A percentile compares a stretch with the other conserved stretches of the same genome.
phyloP scores from a whole-genome alignment of 768 basidiomycete species.

The Tylopilus vinaceipallidus region DNA sequence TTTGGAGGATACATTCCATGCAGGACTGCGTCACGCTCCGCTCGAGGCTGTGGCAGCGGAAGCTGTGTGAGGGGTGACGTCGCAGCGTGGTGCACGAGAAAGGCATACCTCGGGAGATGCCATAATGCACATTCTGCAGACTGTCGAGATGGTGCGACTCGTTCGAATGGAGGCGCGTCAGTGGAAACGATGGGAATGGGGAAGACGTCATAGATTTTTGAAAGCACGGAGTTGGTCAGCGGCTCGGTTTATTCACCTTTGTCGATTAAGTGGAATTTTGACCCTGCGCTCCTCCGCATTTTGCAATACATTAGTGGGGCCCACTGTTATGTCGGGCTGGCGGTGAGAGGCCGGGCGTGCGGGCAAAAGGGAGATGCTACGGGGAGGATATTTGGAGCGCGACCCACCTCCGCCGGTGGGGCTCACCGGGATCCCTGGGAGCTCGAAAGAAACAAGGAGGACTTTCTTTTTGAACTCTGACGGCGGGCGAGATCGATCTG shows the following conservation, averaged over 20 bases:
- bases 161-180: conserved; percentile 41
- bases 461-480: conserved; percentile 27
- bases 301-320: conserved; percentile 41
- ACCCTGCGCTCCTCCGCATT: conserved; percentile 53
- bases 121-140: conserved; percentile 41
- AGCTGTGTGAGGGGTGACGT: conserved; percentile 11
- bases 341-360: conserved; percentile 32
- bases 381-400: conserved; percentile 28
- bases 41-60: conserved; percentile 7
- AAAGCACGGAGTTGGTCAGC: too few species aligned
- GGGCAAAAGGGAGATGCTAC: background rate
- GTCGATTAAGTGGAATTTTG: conserved; percentile 47
- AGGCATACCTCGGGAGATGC: background rate
- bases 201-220: conserved; percentile 37
- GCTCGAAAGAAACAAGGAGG: conserved; percentile 41
- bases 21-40: conserved; percentile 11
- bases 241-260: conserved; percentile 36
- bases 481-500: conserved; percentile 11
- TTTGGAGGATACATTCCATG: conserved; percentile 24
- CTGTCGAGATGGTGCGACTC: conserved; percentile 58
- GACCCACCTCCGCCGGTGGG: conserved; percentile 44
- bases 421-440: conserved; percentile 33
- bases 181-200: background rate
- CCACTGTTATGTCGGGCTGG: conserved; percentile 47
- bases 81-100: conserved; percentile 3